Percentiles rank a stretch among this genome's conserved stretches.
Evolutionary conservation across 257 asterid species (phyloP).

Genomic region (Nicotiana otophora): DNA sequence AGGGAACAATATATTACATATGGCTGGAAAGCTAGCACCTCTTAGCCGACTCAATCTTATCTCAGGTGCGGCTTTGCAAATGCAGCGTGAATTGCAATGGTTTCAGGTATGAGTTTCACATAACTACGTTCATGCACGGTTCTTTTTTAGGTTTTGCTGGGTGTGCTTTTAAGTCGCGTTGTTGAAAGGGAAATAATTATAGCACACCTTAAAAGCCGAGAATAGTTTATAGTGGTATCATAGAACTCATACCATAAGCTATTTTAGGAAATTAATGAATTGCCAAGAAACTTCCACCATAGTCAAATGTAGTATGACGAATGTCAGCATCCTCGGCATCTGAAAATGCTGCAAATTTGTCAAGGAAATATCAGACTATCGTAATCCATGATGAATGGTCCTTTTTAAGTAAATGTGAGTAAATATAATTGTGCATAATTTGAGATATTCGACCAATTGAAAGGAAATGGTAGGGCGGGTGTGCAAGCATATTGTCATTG

Average conservation of each 20-base stretch:
- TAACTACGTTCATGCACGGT: no score
- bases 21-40: slow-evolving; percentile 32
- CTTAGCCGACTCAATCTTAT: background rate
- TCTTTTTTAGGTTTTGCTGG: background rate
- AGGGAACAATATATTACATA: slow-evolving; percentile 30
- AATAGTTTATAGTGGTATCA: background rate
- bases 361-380: background rate
- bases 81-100: slow-evolving; percentile 19
- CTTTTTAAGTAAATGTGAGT: background rate
- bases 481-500: background rate
- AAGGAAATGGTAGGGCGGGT: background rate
- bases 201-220: background rate
- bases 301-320: no score
- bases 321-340: no score
- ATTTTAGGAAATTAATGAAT: background rate
- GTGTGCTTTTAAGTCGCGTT: background rate
- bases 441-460: background rate
- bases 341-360: background rate
- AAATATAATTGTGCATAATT: background rate
- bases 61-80: slow-evolving; percentile 12
- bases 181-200: background rate
- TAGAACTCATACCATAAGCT: background rate
- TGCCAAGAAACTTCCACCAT: no score
- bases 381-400: background rate
- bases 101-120: slow-evolving; percentile 10